Percentiles rank a stretch among this genome's conserved stretches.
Evolutionary conservation across 2,329 filamentous ascomycete species (phyloP).

Genomic region (Trichoderma sp.): DNA sequence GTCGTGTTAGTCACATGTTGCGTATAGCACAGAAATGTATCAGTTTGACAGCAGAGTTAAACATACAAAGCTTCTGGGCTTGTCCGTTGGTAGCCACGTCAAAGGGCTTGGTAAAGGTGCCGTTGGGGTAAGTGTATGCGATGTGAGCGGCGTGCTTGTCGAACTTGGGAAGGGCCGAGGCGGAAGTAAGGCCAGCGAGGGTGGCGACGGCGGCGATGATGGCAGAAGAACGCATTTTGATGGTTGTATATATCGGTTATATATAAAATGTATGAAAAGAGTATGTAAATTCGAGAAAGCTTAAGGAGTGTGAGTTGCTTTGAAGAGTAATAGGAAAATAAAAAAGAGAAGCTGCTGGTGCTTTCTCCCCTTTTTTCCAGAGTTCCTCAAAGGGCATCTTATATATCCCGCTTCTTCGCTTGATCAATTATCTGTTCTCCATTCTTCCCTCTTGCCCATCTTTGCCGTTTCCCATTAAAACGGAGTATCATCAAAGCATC

Average conservation of each 20-base stretch:
- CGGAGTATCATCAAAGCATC: background rate
- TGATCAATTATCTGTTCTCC: background rate
- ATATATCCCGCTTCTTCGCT: background rate
- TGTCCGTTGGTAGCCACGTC: background rate
- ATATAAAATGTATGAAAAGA: background rate
- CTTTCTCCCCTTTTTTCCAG: background rate
- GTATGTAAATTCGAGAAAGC: background rate
- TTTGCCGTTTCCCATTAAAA: background rate
- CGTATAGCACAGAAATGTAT: background rate
- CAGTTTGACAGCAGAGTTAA: background rate
- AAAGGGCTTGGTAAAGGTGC: constrained; percentile 13
- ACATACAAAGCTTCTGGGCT: constrained; percentile 8
- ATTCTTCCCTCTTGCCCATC: background rate
- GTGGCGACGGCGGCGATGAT: constrained; percentile 4
- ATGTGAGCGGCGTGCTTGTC: background rate
- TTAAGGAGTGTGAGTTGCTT: background rate
- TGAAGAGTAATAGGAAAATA: background rate
- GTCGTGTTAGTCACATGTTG: background rate
- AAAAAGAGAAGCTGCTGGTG: background rate
- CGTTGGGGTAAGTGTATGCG: constrained; percentile 15
- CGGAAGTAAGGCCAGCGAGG: constrained; percentile 13
- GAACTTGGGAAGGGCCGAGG: constrained; percentile 1
- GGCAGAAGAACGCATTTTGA: constrained; percentile 23
- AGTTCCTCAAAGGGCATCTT: background rate
- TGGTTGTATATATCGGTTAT: background rate